phyloP scores from a whole-genome alignment of 352 stramenopile species.

The Pythium scleroteichum region DNA sequence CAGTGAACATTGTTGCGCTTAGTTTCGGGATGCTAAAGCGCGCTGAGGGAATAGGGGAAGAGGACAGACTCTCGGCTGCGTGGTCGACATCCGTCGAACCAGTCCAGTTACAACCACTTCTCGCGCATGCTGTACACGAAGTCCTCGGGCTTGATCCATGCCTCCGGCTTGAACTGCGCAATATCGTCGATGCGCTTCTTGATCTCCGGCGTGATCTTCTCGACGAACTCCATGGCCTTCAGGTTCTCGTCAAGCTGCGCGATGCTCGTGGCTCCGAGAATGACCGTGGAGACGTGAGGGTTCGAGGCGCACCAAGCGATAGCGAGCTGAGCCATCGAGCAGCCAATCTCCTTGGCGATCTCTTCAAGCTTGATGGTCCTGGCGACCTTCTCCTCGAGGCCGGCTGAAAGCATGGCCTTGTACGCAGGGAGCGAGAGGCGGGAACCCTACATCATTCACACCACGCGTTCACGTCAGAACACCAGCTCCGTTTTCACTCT shows the following conservation, averaged over 20 bases:
- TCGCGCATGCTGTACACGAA: constrained; percentile 28
- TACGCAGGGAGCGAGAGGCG: constrained; percentile 54
- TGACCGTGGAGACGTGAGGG: constrained; percentile 53
- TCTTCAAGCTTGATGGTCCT: constrained; percentile 49
- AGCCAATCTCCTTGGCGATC: constrained; percentile 67
- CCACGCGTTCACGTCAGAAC: neutral
- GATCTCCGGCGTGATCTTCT: constrained; percentile 51
- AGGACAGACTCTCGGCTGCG: too few species aligned
- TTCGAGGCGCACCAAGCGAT: constrained; percentile 60
- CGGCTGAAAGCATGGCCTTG: constrained; percentile 55
- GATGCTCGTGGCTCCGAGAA: constrained; percentile 56
- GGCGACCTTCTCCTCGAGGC: constrained; percentile 47
- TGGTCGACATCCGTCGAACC: neutral
- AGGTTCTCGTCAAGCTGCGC: constrained; percentile 58
- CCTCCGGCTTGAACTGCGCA: constrained; percentile 35
- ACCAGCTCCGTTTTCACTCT: too few species aligned
- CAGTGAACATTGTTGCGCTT: too few species aligned
- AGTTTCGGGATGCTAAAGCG: too few species aligned
- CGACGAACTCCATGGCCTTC: constrained; percentile 37
- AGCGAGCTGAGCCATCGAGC: constrained; percentile 54
- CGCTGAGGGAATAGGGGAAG: too few species aligned
- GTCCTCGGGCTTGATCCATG: constrained; percentile 29
- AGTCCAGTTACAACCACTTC: constrained; percentile 24
- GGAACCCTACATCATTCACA: constrained; percentile 39
- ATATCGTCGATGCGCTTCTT: constrained; percentile 50